Base-by-base conservation (phyloP, 768 basidiomycete genomes). In the Russula sp. region DNA sequence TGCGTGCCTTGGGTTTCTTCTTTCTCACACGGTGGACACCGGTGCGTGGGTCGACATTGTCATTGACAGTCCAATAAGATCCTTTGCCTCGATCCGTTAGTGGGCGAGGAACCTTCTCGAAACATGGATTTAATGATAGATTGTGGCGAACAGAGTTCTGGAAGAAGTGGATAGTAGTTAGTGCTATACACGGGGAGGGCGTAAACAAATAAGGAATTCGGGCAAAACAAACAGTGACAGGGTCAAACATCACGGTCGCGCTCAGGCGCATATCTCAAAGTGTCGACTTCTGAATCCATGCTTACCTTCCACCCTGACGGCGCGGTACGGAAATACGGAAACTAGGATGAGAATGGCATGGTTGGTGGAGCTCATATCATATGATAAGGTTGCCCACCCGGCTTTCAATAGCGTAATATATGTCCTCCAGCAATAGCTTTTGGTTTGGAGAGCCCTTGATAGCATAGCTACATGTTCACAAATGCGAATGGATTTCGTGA, bases 141-240 rank as follows among this genome's bases (percentile, higher is more conserved):
- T 94, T 94, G 75, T 94, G 92, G 54, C 92, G 88, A 68, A 94
- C 91, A 48, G 92, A 93, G 73, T 94, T 94, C 92, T 94, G 71
- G 18, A 61, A 59, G 22, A 57, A 22, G 50, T 9, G 11, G 50
- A 30, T 22, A 48, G 13, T 38, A 13, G 38, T 60, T 44, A 61
- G 63, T 44, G 42, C 56, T 40, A 30, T 40, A 46, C 51, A 26
- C 49, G 52, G 53, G n/a, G 40, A 42, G 26, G n/a, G 53, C 38
- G 68, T 20, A 63, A 62, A 68, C 66, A 72, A 59, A 72, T 67
- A 70, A 71, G 72, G 70, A 70, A 72, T 70, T 55, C 36, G 73
- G 64, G 72, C 76, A 83, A 76, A 81, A 84, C 82, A 84, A 84
- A 81, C 75, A 84, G 44, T 11, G 61, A 67, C 59, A 61, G 20